These are phyloP conservation scores for Tulasnella sp. DNA, from an alignment of 768 basidiomycete genomes.

Conservation along the genomic window DNA sequence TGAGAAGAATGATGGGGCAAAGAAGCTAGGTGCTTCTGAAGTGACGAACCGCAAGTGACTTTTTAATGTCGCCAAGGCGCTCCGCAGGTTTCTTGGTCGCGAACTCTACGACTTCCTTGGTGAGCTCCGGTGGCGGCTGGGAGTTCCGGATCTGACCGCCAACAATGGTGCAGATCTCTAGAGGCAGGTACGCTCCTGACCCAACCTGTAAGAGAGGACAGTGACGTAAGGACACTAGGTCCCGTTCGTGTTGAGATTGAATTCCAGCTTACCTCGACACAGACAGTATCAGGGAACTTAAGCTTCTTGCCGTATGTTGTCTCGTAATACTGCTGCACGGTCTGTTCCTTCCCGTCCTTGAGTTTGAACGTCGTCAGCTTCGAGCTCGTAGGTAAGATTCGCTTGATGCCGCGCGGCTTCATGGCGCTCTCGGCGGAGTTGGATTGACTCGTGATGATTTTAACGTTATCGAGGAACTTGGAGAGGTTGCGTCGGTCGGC, in stretches of 20 bases:
- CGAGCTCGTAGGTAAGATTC: constrained; percentile 45
- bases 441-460: background rate
- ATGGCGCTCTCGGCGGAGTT: background rate
- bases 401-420: constrained; percentile 49
- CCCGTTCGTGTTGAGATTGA: too few species aligned
- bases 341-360: constrained; percentile 38
- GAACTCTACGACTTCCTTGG: constrained; percentile 52
- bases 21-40: background rate
- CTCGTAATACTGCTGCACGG: constrained; percentile 15
- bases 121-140: constrained; percentile 58
- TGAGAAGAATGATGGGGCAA: background rate
- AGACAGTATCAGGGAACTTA: constrained; percentile 51
- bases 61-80: constrained; percentile 42
- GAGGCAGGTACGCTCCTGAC: constrained; percentile 43
- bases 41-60: background rate
- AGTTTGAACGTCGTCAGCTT: constrained; percentile 43
- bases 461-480: background rate
- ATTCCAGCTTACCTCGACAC: constrained; percentile 66
- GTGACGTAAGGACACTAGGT: background rate
- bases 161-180: constrained; percentile 55
- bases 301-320: constrained; percentile 29
- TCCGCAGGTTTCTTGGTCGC: constrained; percentile 54
- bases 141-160: constrained; percentile 47
- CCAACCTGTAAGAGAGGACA: too few species aligned
- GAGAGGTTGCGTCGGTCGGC: background rate